Base-by-base conservation (phyloP, 2,329 filamentous ascomycete genomes). In the Colletotrichum tanaceti region DNA sequence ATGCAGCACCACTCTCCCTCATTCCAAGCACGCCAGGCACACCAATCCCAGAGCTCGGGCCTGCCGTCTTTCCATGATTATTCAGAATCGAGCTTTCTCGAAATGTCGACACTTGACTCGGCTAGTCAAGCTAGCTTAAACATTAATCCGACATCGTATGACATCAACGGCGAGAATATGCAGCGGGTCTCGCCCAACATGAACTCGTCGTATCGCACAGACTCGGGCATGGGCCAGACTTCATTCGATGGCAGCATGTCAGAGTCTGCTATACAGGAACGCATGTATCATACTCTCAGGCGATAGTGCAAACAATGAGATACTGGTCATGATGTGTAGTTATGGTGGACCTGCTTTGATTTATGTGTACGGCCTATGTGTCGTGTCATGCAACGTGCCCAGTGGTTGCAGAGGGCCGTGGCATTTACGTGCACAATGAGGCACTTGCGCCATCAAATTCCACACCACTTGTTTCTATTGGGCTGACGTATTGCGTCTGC, bases 11-110 rank as follows among this genome's bases (percentile, higher is more conserved):
- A 65, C 14, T 38, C 49, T 13, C 14, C 57, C 10, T n/a, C 38
- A 14, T 70, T 69, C 18, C 68, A 58, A 3, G 28, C 22, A 11
- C 68, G 65, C 13, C 55, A 60, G 38, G 41, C 32, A 13, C 52
- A 63, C 3, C 60, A 52, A 28, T 16, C 44, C 11, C 46, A 57
- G 11, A 46, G 28, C 16, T 38, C 65, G 20, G 22, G 24, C 11
- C 57, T 65, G 39, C 24, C 65, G 9, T 53, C 64, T 24, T 70
- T 61, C 18, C 68, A 61, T 7, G 57, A 47, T 10, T 70, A 65
- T 46, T 46, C 68, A 32, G 65, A 70, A 24, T 47, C 65, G n/a
- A 18, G 39, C 9, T 70, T 69, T 22, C 35, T 70, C 4, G 68
- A 68, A 5, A 58, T 70, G 50, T 44, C 65, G 38, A 44, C 44